phyloP scores from a whole-genome alignment of 208 protist species.

The Leishmania martiniquensis region DNA sequence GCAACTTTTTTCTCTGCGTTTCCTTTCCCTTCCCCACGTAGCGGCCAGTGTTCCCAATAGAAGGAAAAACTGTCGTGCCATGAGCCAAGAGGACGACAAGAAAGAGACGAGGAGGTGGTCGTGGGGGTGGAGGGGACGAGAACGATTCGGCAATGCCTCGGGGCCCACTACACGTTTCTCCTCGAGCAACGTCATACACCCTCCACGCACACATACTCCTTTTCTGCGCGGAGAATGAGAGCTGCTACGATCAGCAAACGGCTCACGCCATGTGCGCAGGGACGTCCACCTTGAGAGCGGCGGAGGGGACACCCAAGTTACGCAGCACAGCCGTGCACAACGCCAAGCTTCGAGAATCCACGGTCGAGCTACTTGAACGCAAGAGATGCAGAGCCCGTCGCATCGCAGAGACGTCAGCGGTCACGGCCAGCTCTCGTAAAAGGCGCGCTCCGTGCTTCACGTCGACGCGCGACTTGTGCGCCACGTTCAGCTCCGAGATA shows the following conservation, averaged over 20 bases:
- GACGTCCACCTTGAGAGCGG: constrained; percentile 31
- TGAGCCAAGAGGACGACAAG: not conserved
- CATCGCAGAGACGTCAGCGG: constrained; percentile 47
- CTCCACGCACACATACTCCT: no score
- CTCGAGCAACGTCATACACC: no score
- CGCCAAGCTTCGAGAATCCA: constrained; percentile 55
- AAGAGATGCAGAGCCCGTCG: constrained; percentile 45
- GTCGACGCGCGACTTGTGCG: constrained; percentile 39
- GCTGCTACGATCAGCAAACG: not conserved
- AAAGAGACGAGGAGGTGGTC: not conserved
- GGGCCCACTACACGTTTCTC: not conserved
- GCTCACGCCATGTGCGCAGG: not conserved
- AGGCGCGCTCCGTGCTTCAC: constrained; percentile 57
- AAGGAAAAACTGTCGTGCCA: not conserved
- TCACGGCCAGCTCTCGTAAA: constrained; percentile 36
- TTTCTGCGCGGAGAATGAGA: not conserved
- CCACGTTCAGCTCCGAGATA: constrained; percentile 49
- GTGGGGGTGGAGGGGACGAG: not conserved
- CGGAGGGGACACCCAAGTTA: constrained; percentile 35
- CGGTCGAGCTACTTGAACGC: constrained; percentile 44
- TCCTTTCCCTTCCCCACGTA: not conserved
- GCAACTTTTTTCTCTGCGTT: not conserved
- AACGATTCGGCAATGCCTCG: not conserved
- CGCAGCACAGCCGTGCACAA: constrained; percentile 47
- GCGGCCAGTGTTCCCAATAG: not conserved